Percentiles rank a stretch among this genome's conserved stretches.
Evolutionary conservation across 306 rosid genomes (phyloP).

Genomic region (Prunus padus): DNA sequence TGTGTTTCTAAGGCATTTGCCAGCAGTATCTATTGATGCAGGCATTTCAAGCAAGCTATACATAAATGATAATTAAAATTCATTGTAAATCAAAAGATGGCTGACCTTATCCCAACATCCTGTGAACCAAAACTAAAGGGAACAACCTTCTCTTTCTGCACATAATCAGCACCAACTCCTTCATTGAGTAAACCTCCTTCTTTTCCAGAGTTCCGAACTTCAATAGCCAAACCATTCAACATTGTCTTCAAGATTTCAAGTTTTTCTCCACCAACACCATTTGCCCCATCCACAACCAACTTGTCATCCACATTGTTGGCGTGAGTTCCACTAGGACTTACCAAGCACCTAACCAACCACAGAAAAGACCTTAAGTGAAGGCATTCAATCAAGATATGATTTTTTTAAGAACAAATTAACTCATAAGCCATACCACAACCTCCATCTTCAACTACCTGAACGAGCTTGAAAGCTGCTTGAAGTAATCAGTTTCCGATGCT

Average conservation of each 20-base stretch:
- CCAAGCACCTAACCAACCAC: constrained; percentile 72
- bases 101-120: constrained; percentile 77
- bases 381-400: not conserved
- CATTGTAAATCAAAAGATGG: constrained; percentile 24
- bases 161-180: constrained; percentile 96
- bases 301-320: constrained; percentile 30
- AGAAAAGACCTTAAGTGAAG: constrained; percentile 26
- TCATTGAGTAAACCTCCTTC: constrained; percentile 83
- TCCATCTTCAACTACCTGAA: constrained; percentile 55
- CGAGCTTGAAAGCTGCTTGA: constrained; percentile 64
- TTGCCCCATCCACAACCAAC: constrained; percentile 87
- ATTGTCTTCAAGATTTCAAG: constrained; percentile 49
- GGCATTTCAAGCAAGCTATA: not conserved
- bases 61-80: constrained; percentile 2
- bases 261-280: constrained; percentile 89
- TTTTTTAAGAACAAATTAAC: constrained; percentile 3
- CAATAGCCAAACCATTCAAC: constrained; percentile 57
- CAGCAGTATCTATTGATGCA: not conserved
- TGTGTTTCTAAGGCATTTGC: not conserved
- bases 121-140: constrained; percentile 63
- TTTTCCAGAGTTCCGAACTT: constrained; percentile 68
- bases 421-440: not conserved
- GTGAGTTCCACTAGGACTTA: constrained; percentile 47
- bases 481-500: constrained; percentile 69
- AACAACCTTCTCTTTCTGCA: constrained; percentile 91